Base-by-base conservation (phyloP, 2,329 filamentous ascomycete genomes). In the Neospermospora avenae region DNA sequence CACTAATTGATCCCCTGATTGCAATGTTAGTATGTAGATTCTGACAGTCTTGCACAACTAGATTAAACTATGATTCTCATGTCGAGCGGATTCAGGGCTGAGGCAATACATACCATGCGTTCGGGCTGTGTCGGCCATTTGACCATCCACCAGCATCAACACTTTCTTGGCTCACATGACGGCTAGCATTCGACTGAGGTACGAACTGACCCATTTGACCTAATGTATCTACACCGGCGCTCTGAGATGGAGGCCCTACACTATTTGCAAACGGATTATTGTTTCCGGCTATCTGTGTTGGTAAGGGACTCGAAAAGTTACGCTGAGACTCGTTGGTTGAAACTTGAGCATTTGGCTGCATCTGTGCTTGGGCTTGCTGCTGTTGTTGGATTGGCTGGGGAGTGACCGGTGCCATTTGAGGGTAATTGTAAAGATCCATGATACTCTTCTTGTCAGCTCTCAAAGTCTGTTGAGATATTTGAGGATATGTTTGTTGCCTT, bases 41-140 rank as follows among this genome's bases (percentile, higher is more conserved):
- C n/a, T n/a, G n/a, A n/a, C n/a, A n/a, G n/a, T n/a, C n/a, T n/a
- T n/a, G n/a, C n/a, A n/a, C n/a, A n/a, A n/a, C n/a, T n/a, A n/a
- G n/a, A n/a, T n/a, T n/a, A n/a, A n/a, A n/a, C n/a, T n/a, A n/a
- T n/a, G n/a, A n/a, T n/a, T n/a, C n/a, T n/a, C n/a, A n/a, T n/a
- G 5, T 39, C 18, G 14, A 39, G 37, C 14, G 7, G 37, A n/a
- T 16, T 37, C 34, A 10, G 34, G 34, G 34, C 2, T 4, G 18
- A 39, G 37, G n/a, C n/a, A n/a, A 39, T 16, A 39, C 37, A n/a
- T 39, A 39, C 79, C 92, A 93, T 14, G 89, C 89, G 74, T 93
- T 89, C 3, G 89, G 89, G 68, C 88, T 91, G 70, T 92, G 89
- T 44, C 89, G 78, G 10, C 89, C 89, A 67, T 86, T 87, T 68